A percentile compares a stretch with the other conserved stretches of the same genome.
These are phyloP conservation scores for Globisporangium uncinulatum DNA, from an alignment of 352 stramenopile species.

Conservation along the genomic window DNA sequence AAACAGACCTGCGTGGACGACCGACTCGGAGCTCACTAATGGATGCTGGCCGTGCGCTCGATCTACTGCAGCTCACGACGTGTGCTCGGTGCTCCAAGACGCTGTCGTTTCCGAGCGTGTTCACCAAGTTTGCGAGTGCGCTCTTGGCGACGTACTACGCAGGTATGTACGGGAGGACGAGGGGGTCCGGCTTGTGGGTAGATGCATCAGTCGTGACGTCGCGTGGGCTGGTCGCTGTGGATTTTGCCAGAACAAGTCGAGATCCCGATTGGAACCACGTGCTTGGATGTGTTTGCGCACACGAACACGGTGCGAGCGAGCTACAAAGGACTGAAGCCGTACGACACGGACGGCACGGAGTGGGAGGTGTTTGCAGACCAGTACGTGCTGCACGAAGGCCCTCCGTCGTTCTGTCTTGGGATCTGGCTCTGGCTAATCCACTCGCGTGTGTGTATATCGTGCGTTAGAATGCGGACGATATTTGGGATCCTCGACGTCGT, in stretches of 20 bases:
- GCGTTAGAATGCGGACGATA: slow-evolving; percentile 64
- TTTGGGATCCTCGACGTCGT: slow-evolving; percentile 74
- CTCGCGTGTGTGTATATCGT: neutral
- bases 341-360: slow-evolving; percentile 50
- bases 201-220: no score
- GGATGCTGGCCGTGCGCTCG: neutral
- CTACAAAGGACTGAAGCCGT: slow-evolving; percentile 70
- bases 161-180: slow-evolving; percentile 21
- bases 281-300: slow-evolving; percentile 71
- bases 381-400: slow-evolving; percentile 17
- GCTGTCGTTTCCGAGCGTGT: slow-evolving; percentile 65
- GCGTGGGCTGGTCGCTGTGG: neutral
- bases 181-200: no score
- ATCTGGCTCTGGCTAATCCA: neutral
- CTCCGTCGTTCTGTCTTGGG: neutral
- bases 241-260: slow-evolving; percentile 56
- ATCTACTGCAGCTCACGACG: slow-evolving; percentile 5
- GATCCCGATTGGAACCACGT: slow-evolving; percentile 58
- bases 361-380: slow-evolving; percentile 70
- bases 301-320: slow-evolving; percentile 50
- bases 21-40: no score
- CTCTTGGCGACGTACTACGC: slow-evolving; percentile 71
- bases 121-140: slow-evolving; percentile 72
- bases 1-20: no score
- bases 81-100: slow-evolving; percentile 54